Evolutionary conservation across 2,329 filamentous ascomycete genomes (phyloP), one percentile per base, ranked within the genome.

Genomic region (Microascus cirrosus): DNA sequence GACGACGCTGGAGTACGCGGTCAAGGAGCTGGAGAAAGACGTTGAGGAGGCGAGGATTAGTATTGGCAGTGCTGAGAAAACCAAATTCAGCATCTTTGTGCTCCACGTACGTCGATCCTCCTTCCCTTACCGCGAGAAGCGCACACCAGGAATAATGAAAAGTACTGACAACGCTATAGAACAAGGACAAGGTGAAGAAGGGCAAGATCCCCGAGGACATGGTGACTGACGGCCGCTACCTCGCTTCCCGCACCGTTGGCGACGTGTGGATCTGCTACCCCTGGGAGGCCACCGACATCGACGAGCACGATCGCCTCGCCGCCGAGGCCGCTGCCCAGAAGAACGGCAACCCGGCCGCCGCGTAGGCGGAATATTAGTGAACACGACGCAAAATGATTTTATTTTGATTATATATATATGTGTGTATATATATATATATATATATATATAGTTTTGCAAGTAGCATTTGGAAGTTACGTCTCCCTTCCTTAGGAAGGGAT

Each of bases 261-360:
- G 93, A 99, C 73, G 86, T 91, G 63, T 99, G 94, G 94, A 97
- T 97, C 71, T 95, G 90, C 80, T 99, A 99, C 75, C 94, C 94
- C 18, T 99, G 94, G 94, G 94, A 97, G 77, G 94, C 94, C 51
- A 87, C 75, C 36, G 89, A 96, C 70, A 96, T 97, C 68, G 90
- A 95, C 32, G 89, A 92, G 79, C 93, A 96, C 70, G 93, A 97
- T 73, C 73, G 76, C 60, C 70, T 86, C 59, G 88, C 90, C 20
- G 75, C 75, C 61, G 71, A 77, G 65, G 61, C 61, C 24, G 39
- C 39, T n/a, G 39, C 39, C 39, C 6, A 7, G 10, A 45, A 45
- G 39, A 71, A 76, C 64, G 63, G 63, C 28, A 69, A 69, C 20
- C 18, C 45, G 20, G 24, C 25, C 24, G 48, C 28, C 22, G 20